Conservation (phyloP, 495 filamentous ascomycete genomes). For the Tuber aestivum region DNA sequence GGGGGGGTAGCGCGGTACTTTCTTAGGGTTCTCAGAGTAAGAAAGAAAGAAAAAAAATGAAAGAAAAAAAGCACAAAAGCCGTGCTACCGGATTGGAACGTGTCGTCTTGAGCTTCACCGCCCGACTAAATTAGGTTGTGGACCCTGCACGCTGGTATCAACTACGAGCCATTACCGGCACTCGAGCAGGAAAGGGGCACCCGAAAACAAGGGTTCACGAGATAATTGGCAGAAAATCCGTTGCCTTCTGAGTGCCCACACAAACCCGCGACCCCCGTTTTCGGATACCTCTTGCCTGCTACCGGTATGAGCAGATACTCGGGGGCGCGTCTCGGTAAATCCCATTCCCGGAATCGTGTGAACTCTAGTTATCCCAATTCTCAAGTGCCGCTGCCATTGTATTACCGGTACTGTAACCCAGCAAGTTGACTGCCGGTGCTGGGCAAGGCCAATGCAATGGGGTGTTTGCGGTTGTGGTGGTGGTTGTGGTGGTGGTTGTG, state of each 20-base stretch:
- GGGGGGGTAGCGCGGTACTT: not conserved
- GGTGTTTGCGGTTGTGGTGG: not conserved
- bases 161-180: not conserved
- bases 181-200: not conserved
- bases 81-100: not conserved
- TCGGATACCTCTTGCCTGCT: not conserved
- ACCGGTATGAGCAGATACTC: not conserved
- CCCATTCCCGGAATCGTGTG: not conserved
- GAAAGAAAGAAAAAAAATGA: not conserved
- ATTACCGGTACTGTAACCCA: not conserved
- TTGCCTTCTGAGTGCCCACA: not conserved
- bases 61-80: not conserved
- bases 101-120: not conserved
- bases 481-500: not conserved
- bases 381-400: not conserved
- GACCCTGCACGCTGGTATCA: not conserved
- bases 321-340: not conserved
- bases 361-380: not conserved
- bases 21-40: not conserved
- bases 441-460: not conserved
- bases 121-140: not conserved
- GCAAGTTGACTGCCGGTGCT: not conserved
- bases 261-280: not conserved
- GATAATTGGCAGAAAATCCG: not conserved
- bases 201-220: not conserved